Base-by-base conservation (phyloP, 148 eudicot species). In the Dysphania ambrosioides region DNA sequence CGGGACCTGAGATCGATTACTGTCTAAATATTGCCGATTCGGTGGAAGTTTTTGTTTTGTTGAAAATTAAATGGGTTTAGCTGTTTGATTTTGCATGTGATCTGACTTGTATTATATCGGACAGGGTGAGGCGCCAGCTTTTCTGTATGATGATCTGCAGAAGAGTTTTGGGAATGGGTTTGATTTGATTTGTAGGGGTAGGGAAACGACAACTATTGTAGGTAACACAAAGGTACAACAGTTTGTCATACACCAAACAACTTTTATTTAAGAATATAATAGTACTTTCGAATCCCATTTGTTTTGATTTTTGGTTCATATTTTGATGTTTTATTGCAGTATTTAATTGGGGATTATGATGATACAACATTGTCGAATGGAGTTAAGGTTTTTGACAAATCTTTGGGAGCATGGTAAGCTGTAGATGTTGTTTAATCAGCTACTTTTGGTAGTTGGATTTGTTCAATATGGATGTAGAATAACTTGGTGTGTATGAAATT, bases 41-140 rank as follows among this genome's bases (percentile, higher is more conserved):
- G n/a, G n/a, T n/a, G n/a, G n/a, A n/a, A n/a, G n/a, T n/a, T n/a
- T n/a, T n/a, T n/a, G n/a, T 34, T 57, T 66, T 31, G 51, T 15
- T 35, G 63, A 51, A 32, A 24, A n/a, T 76, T 65, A 57, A 19
- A 60, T 26, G 8, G n/a, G 6, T 27, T 24, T 74, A 10, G 19
- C 53, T 47, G 53, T 47, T 3, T 47, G 16, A 4, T 59, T 34
- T 29, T 15, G 21, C 49, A 40, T n/a, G 27, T 70, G 75, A 71
- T 74, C 68, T 73, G 61, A 59, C 44, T 61, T 49, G 13, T 61
- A n/a, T 71, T 75, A 19, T 32, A n/a, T n/a, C n/a, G n/a, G 36
- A 24, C 26, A 90, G 96, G 96, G 96, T 27, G 93, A 94, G 85
- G 98, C 96, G 84, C 90, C 93, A 84, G 90, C 93, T 81, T 69